Base-by-base conservation (phyloP, 2,329 filamentous ascomycete species). In the Exserohilum turcica region DNA sequence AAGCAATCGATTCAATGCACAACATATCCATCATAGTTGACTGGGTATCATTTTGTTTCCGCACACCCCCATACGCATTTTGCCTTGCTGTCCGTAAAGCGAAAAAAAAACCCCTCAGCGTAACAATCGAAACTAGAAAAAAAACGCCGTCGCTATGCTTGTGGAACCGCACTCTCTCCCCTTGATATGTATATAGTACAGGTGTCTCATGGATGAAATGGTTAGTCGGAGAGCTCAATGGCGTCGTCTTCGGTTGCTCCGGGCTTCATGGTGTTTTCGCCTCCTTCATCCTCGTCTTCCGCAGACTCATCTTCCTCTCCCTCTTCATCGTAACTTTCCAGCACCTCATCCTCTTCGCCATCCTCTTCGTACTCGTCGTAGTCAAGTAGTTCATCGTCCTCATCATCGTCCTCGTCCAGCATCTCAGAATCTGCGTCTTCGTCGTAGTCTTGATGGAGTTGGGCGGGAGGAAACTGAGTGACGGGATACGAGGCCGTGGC, bases 181-280 rank as follows among this genome's bases (percentile, higher is more conserved):
- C n/a, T 24, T 24, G 21, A 24, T 24, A 24, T 24, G 21, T 24
- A 24, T 24, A 24, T 24, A 24, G 21, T 24, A 24, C 21, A 24
- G 21, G 21, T 24, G 21, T 5, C 21, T 24, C 21, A n/a, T n/a
- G 4, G 21, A 24, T 24, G 16, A 33, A 35, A 18, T 12, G 24
- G 8, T 38, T 51, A 73, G 48, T 73, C 70, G 3, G 66, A 70
- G 9, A 73, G 59, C 56, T 73, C 69, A 36, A 73, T 73, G 4
- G 70, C 68, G 43, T 72, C 70, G 37, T 72, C 67, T 44, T 71
- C 64, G 2, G 68, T 72, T 5, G 52, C 61, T 9, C 70, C 70
- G 37, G 24, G 47, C 40, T 52, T 44, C 36, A 49, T 48, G 16
- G 27, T 35, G 9, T n/a, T 50, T 19, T 15, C 49, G 9, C 18